Evolutionary conservation across 768 basidiomycete species (phyloP), one percentile per base, ranked within the genome.

Genomic region (Myochromella boudieri): DNA sequence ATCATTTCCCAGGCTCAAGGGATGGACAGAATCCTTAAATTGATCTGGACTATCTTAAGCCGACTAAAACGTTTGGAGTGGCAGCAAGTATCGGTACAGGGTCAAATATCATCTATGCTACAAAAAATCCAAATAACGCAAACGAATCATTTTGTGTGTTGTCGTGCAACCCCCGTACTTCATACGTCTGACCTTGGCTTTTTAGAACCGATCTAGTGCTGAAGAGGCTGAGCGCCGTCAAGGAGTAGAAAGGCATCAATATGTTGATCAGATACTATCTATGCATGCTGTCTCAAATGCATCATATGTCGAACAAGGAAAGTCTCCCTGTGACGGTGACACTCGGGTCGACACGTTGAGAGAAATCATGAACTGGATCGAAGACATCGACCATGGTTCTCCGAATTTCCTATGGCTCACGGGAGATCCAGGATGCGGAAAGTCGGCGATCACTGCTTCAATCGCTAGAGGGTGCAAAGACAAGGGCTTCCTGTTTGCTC

Each of bases 401-500:
- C 43, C 43, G 34, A 45, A 44, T 27, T 49, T 57, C 22, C 40
- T 57, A 4, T 57, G 55, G 56, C 48, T 56, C 7, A 50, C 55
- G 12, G 54, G 54, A 25, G 48, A 52, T 27, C 54, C 54, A 4
- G 54, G 55, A 9, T 49, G 42, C 9, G 56, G 53, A 6, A 57
- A 57, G 43, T 57, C 56, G 3, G 49, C 56, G 5, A 33, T 57
- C 12, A 54, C 56, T 6, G 56, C 56, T 18, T 52, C 56, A 15
- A 43, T 54, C 26, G 53, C 53, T 2, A 40, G 49, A 28, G 41
- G 36, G n/a, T 54, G 50, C 38, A 52, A 46, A 25, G 56, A 53
- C 29, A 46, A 44, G 29, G 46, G 38, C 11, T 32, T 37, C 14
- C 45, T 57, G 11, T 54, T 49, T 51, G 55, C 55, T 7, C 47